Evolutionary conservation across 2,329 filamentous ascomycete species (phyloP).

Genomic region (Colletotrichum endophyticum): DNA sequence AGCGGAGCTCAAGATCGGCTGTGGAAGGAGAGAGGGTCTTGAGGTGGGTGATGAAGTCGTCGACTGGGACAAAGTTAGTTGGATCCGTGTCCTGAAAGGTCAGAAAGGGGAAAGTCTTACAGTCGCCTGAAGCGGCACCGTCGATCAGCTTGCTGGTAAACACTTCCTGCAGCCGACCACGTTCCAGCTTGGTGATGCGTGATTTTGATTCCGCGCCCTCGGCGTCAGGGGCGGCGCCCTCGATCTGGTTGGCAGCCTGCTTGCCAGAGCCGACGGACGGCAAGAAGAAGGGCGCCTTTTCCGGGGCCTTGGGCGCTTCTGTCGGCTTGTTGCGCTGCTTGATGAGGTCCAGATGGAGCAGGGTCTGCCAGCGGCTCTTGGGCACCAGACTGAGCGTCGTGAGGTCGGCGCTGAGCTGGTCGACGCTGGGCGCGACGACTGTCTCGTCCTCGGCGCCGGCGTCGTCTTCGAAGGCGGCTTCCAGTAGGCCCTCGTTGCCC

Average conservation of each 20-base stretch:
- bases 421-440: conserved; percentile 61
- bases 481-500: conserved; percentile 75
- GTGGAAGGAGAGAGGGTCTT: conserved; percentile 83
- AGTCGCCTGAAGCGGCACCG: conserved; percentile 62
- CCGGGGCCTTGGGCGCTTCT: conserved; percentile 87
- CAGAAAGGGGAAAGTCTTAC: conserved; percentile 47
- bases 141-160: conserved; percentile 63
- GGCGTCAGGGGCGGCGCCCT: conserved; percentile 30
- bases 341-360: conserved; percentile 91
- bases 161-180: conserved; percentile 58
- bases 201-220: conserved; percentile 51
- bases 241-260: conserved; percentile 23
- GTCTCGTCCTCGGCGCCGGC: conserved; percentile 58
- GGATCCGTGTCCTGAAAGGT: background rate
- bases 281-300: conserved; percentile 96
- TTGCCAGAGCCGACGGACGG: conserved; percentile 62
- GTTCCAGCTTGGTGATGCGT: conserved; percentile 72
- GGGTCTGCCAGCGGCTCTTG: conserved; percentile 90
- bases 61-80: conserved; percentile 47
- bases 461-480: conserved; percentile 71
- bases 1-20: conserved; percentile 89
- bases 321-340: conserved; percentile 93
- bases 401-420: conserved; percentile 83
- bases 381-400: conserved; percentile 90
- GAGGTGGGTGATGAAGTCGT: conserved; percentile 76